Base-by-base conservation (phyloP, 176 grass and related monocot species). In the Eragrostis curvula region DNA sequence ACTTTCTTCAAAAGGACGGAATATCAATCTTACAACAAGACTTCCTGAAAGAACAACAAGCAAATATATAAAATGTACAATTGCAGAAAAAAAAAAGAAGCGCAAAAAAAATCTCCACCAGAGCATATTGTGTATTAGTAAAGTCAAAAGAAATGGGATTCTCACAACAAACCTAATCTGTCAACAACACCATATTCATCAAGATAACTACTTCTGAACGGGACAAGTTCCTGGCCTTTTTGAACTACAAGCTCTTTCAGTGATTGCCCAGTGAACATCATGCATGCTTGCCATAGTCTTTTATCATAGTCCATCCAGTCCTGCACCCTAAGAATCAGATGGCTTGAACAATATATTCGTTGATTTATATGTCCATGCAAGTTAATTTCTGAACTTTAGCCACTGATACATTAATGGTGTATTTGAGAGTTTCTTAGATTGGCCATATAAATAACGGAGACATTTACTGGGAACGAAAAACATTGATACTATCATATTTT, bases 1-100 rank as follows among this genome's bases (percentile, higher is more conserved):
- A 40, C 63, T 66, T 66, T 66, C 63, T 66, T 66, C 63, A 12
- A 66, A 66, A 39, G 63, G 63, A 9, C 63, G 63, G 63, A 66
- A 66, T 66, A 66, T 20, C 23, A 66, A 66, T 36, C 63, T 66
- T 66, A 66, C 63, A 40, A 66, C 63, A 66, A 66, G 63, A 66
- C 63, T 66, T 39, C 63, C 63, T 67, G 17, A 67, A 42, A 7
- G 41, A 67, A 7, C 6, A 67, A 67, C 20, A 27, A 21, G 11
- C 23, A 66, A 50, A 50, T 50, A 50, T 4, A 20, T 66, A 66
- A 41, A 16, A 8, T 40, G 17, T 20, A 41, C 7, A 20, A 21
- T 41, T 36, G 32, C 32, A 36, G 9, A 16, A 20, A 41, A 1
- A 66, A 66, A 2, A 8, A 41, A 32, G 14, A 20, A 10, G 17